Base-by-base conservation (phyloP, 2,329 filamentous ascomycete genomes). In the Xylariaceae sp. region DNA sequence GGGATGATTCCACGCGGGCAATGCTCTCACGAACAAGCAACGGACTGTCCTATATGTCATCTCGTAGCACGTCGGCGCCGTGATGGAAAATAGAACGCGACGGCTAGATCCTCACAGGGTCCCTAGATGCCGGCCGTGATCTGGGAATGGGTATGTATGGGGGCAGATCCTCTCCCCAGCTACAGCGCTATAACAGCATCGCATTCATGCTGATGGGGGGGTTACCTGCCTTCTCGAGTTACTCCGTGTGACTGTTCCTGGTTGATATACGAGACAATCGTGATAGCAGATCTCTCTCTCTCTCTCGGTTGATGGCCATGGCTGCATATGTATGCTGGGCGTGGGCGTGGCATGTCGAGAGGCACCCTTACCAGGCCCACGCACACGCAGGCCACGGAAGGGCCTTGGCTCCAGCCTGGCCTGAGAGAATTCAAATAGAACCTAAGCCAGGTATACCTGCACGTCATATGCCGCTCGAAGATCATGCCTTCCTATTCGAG, bases 401-500 rank as follows among this genome's bases (percentile, higher is more conserved):
- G 37, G 38, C 24, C 8, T 15, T 36, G 15, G 22, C 9, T 24
- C 4, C 17, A 37, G 17, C 15, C 11, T 7, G 41, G 17, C 15
- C 11, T 7, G 41, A 47, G 22, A 26, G 22, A 26, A 55, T 37
- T 54, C 50, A 52, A 57, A 55, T 55, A 41, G 39, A 38, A 37
- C 29, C 31, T 24, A 46, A 40, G 50, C 49, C 48, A 49, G 42
- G 43, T 47, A 32, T 45, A 32, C 51, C 52, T 57, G 53, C 55
- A 56, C 55, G 55, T 55, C 55, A 57, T 56, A 52, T 56, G 51
- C 48, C 50, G 50, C 43, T 39, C 32, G 50, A 33, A 46, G 37
- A 53, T 46, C 34, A 52, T 42, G 47, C 53, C 55, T 57, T 53
- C 53, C 55, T 57, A 39, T 54, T 56, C 38, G 11, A 44, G 48